These are phyloP conservation scores for Crepidotus variabilis DNA, from an alignment of 768 basidiomycete species.

Conservation along the genomic window DNA sequence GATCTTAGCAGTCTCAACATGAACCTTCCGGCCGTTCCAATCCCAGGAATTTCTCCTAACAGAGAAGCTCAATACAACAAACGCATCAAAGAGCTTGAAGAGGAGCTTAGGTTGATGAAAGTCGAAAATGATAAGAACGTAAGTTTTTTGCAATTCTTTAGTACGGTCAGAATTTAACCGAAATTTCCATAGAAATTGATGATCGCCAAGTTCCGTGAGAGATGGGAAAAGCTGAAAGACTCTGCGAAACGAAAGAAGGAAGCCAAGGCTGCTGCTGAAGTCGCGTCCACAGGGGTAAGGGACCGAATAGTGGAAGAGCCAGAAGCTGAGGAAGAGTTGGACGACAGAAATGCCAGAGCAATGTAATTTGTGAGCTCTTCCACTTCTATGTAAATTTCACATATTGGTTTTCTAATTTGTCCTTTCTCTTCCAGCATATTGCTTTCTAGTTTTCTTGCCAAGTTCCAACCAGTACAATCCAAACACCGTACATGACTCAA, in stretches of 20 bases:
- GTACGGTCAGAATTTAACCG: slow-evolving; percentile 10
- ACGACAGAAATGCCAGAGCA: slow-evolving; percentile 19
- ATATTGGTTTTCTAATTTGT: too few species aligned
- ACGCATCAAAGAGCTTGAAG: slow-evolving; percentile 78
- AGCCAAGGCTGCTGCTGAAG: slow-evolving; percentile 53
- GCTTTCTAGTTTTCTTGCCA: too few species aligned
- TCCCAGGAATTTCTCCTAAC: slow-evolving; percentile 47
- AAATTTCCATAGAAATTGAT: slow-evolving; percentile 60
- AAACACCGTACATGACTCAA: too few species aligned
- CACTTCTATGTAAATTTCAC: too few species aligned
- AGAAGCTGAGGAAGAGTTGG: slow-evolving; percentile 48
- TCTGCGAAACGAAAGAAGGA: slow-evolving; percentile 85
- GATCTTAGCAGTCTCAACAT: slow-evolving; percentile 59
- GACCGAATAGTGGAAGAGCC: slow-evolving; percentile 76
- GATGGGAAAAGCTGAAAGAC: slow-evolving; percentile 89
- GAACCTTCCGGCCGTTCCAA: slow-evolving; percentile 48
- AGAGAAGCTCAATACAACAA: slow-evolving; percentile 54
- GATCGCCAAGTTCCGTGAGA: slow-evolving; percentile 78
- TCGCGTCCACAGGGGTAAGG: slow-evolving; percentile 40
- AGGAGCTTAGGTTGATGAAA: slow-evolving; percentile 60
- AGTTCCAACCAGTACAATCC: too few species aligned
- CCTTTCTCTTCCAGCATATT: too few species aligned
- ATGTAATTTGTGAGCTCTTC: background rate
- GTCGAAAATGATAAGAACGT: slow-evolving; percentile 85
- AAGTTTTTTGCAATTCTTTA: slow-evolving; percentile 17